Percentiles rank a stretch among this genome's conserved stretches.
Evolutionary conservation across 306 rosid species (phyloP).

Genomic region (Leucaena leucocephala): DNA sequence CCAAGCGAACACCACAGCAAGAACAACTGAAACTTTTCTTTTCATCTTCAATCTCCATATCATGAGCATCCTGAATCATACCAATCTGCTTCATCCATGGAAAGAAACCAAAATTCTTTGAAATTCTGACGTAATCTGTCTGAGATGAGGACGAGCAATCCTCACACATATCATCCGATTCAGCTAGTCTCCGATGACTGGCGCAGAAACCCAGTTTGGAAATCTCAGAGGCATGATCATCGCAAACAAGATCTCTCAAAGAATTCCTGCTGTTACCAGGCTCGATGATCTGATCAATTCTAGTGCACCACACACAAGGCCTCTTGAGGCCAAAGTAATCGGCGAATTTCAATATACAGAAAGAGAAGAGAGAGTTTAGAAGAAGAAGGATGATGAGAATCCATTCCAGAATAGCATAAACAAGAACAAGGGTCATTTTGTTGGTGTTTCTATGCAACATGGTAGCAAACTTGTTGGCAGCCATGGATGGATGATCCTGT

Average conservation of each 20-base stretch:
- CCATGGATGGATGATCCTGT: conserved; percentile 79
- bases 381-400: conserved; percentile 75
- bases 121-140: conserved; percentile 46
- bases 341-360: conserved; percentile 71
- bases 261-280: conserved; percentile 44
- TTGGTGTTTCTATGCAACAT: conserved; percentile 81
- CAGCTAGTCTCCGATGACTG: conserved; percentile 69
- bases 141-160: conserved; percentile 70
- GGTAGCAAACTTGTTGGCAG: conserved; percentile 88
- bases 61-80: conserved; percentile 45
- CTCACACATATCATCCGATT: conserved; percentile 75
- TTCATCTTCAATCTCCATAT: conserved; percentile 39
- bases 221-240: conserved; percentile 81
- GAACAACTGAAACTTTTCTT: conserved; percentile 62
- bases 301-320: conserved; percentile 89
- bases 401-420: conserved; percentile 92
- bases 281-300: conserved; percentile 81
- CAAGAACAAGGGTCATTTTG: conserved; percentile 74
- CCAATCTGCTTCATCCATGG: conserved; percentile 74
- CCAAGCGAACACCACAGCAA: conserved; percentile 74
- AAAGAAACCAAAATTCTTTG: conserved; percentile 60
- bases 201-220: conserved; percentile 70
- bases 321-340: conserved; percentile 84
- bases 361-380: conserved; percentile 82
- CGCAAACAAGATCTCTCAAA: conserved; percentile 83